Evolutionary conservation across 1,139 yeast species (phyloP).

Genomic region (Pichia terricola): DNA sequence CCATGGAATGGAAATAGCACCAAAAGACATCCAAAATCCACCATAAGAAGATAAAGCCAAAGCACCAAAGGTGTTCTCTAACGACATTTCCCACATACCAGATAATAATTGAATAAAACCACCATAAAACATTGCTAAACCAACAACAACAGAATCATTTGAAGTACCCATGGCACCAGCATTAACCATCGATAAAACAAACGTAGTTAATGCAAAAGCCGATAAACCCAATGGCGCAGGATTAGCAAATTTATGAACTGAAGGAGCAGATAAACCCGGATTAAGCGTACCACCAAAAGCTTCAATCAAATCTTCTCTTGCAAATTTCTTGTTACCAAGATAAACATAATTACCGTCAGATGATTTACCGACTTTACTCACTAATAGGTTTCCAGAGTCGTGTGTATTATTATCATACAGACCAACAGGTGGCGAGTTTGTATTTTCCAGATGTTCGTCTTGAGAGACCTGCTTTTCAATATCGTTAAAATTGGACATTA

Average conservation of each 20-base stretch:
- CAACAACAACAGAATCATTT: constrained; percentile 49
- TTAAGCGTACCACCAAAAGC: constrained; percentile 75
- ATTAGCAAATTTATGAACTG: constrained; percentile 68
- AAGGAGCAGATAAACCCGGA: constrained; percentile 54
- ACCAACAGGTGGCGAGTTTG: constrained; percentile 10
- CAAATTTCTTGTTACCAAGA: constrained; percentile 65
- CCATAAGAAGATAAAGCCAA: constrained; percentile 75
- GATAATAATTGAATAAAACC: constrained; percentile 71
- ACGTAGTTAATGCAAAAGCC: constrained; percentile 79
- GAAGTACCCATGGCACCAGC: constrained; percentile 52
- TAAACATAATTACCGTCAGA: constrained; percentile 46
- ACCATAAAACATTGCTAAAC: constrained; percentile 77
- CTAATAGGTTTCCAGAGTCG: constrained; percentile 5
- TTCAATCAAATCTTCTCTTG: constrained; percentile 45
- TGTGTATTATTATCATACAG: constrained; percentile 10
- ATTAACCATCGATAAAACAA: constrained; percentile 62
- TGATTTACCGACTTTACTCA: constrained; percentile 18
- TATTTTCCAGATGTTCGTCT: constrained; percentile 18
- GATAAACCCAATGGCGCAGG: constrained; percentile 84
- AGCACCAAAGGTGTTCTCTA: constrained; percentile 87
- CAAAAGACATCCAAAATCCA: constrained; percentile 79
- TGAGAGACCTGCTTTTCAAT: constrained; percentile 21
- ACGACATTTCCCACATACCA: constrained; percentile 66
- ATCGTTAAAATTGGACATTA: constrained; percentile 15
- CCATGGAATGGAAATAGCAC: constrained; percentile 60